Base-by-base conservation (phyloP, 108 stramenopile species). In the Pseudonitzschia multiseries region DNA sequence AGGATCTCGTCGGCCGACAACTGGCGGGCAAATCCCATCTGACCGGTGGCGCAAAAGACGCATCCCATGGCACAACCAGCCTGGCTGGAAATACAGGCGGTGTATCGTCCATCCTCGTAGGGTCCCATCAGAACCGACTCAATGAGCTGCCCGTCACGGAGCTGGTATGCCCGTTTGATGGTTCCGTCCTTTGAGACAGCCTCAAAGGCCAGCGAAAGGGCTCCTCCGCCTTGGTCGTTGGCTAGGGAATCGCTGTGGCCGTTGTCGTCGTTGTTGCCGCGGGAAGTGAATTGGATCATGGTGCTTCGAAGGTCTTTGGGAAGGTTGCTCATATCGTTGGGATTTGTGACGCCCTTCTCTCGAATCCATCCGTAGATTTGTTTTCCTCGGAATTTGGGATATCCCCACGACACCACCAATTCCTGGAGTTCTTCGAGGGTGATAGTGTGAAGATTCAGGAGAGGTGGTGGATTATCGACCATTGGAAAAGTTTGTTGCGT, bases 61-160 rank as follows among this genome's bases (percentile, higher is more conserved):
- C 91, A 92, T 57, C 97, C 96, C 90, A 96, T 96, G 21, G 95
- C 98, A 81, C 98, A 99, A 44, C 98, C 98, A 0, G 97, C 98
- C 81, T 99, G 98, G 70, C 85, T 86, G 26, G 88, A 90, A 54
- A 99, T 98, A 70, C 98, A 99, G 8, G 98, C 97, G 15, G 98
- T 99, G 36, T 95, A 86, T 20, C 97, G 73, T 32, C 98, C 98
- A 77, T 97, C 97, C 40, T 90, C 73, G 79, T 99, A 99, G 26
- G 97, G 96, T 67, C 66, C 66, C 98, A 99, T 99, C 14, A 99
- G 81, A 5, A 99, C 98, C 9, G 91, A 88, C 81, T 99, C 98
- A 70, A 99, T 98, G 60, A 96, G 52, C 80, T 94, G 93, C 21
- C 96, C 96, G 76, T 98, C 97, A 42, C 77, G 66, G 21, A 97